Evolutionary conservation across 345 rosid species (phyloP), one percentile per base, ranked within the genome.

Genomic region (Populus tremula): DNA sequence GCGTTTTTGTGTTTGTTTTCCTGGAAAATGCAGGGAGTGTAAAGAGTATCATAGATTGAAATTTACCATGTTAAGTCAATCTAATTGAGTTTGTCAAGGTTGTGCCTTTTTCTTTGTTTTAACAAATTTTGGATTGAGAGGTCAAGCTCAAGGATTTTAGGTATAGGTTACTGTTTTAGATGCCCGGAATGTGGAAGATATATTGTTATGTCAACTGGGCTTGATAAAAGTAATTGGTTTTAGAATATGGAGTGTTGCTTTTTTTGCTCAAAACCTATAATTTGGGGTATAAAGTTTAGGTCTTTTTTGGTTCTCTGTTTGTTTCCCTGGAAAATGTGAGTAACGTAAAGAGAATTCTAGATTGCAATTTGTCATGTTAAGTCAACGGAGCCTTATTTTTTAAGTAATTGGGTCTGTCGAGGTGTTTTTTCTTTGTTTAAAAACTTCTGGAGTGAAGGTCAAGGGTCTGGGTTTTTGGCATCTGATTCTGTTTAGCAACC

Each of bases 261-360:
- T 47, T 17, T 31, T 11, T 12, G 70, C 27, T 63, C 23, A 67
- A 31, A 35, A 17, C 70, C 5, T 67, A 8, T 31, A 6, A 36
- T 36, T 62, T 43, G 25, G 23, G 41, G 41, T 67, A 35, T 38
- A 29, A 65, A 77, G 59, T n/a, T 18, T 29, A 9, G 27, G 25
- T 20, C 53, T 72, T 39, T 7, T 8, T 35, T 16, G 5, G 65
- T 35, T 27, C 56, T 31, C 63, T 79, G 62, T 73, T 73, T 79
- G 67, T 31, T 69, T 77, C 56, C 47, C 61, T 35, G 68, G 73
- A 73, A 79, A 79, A 53, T 65, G 39, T 53, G 53, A 39, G 68
- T 2, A 73, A 73, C 13, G 17, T 29, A 11, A 12, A 38, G 49
- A 29, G 20, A 2, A 14, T 50, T 66, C 31, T 9, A 49, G 17